Base-by-base conservation (phyloP, 2,329 filamentous ascomycete genomes). In the Calonectria pteridis region DNA sequence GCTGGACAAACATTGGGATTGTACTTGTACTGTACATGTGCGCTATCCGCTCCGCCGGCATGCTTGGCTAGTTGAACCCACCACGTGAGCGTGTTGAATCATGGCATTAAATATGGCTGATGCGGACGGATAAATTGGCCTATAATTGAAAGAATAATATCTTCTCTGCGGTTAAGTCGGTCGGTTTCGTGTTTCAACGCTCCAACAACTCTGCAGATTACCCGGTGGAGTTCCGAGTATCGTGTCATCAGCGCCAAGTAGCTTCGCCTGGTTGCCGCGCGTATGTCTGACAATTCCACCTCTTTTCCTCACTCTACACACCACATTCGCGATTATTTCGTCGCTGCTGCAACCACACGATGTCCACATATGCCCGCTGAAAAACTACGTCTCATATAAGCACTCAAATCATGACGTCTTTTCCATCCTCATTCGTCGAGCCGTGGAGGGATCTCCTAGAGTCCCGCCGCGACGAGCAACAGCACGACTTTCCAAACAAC, bases 401-500 rank as follows among this genome's bases (percentile, higher is more conserved):
- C 35, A 53, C 40, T 28, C 6, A 31, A 37, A 50, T 26, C 64
- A 50, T 53, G 64, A 14, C 59, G 5, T 49, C 59, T 23, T 86
- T 87, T n/a, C 85, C 85, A 0, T 68, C 80, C 16, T 83, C 82
- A 0, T 87, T 87, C 69, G 77, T 85, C 2, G 76, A 79, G n/a
- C 84, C 84, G 4, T 87, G 85, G 85, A 82, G 77, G 43, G 79
- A 84, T 7, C 74, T 82, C 0, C 80, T 86, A 0, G 78, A 77
- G 11, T 77, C 82, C 33, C 82, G 80, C 53, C 81, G 82, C 71
- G 77, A 82, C 6, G 81, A 85, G 50, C 84, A 85, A 49, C 75
- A 78, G 20, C 55, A 81, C 67, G 87, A 89, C 74, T 86, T 91
- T 46, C 90, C 90, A 20, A 85, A 86, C 49, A 88, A 90, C 80